Evolutionary conservation across 208 protist genomes (phyloP).

Genomic region (Sergeia podlipaevii): DNA sequence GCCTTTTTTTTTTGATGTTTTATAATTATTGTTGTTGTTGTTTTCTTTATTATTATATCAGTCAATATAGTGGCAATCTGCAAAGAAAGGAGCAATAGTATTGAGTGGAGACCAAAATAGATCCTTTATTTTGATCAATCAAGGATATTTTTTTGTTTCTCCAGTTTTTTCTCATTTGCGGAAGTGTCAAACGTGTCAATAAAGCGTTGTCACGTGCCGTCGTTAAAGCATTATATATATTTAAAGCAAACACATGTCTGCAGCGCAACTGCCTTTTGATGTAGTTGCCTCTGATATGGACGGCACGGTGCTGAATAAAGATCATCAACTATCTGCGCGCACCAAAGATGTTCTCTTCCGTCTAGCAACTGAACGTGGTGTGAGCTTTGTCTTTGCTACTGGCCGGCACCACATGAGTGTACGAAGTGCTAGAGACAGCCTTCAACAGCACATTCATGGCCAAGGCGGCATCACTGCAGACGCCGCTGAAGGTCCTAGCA

Average conservation of each 20-base stretch:
- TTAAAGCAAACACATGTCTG: no score
- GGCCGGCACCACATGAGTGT: constrained; percentile 45
- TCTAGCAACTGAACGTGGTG: constrained; percentile 19
- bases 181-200: no score
- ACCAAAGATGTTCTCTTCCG: constrained; percentile 45
- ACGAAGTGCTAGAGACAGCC: constrained; percentile 5
- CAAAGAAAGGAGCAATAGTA: no score
- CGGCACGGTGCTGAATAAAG: constrained; percentile 42
- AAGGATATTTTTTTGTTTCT: no score
- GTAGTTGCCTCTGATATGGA: constrained; percentile 70
- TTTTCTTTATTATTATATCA: no score
- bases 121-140: no score
- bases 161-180: no score
- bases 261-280: constrained; percentile 17
- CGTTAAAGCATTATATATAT: no score
- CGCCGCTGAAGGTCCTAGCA: neutral
- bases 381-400: constrained; percentile 53
- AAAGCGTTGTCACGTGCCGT: no score
- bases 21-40: constrained; percentile 1
- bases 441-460: constrained; percentile 23
- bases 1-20: neutral
- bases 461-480: constrained; percentile 1
- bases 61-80: no score
- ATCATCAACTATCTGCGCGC: constrained; percentile 22
- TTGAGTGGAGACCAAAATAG: no score